Evolutionary conservation across 2,329 filamentous ascomycete species (phyloP).

Genomic region (Fusarium liriodendri): DNA sequence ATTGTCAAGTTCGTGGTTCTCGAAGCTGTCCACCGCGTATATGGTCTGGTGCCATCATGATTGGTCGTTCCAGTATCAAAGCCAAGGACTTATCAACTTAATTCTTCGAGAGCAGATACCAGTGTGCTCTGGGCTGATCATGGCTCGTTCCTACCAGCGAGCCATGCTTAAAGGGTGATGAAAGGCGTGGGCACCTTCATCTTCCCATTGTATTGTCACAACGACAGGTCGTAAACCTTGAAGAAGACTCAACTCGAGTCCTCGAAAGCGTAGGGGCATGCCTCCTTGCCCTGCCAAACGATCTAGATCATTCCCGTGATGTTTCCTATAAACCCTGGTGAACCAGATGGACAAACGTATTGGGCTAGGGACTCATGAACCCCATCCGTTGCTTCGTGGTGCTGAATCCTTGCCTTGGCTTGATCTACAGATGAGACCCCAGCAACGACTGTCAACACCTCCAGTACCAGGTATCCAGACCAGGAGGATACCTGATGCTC

Average conservation of each 20-base stretch:
- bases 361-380: not conserved
- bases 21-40: not conserved
- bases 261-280: not conserved
- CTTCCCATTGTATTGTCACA: not conserved
- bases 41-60: not conserved
- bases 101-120: not conserved
- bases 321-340: slow-evolving; percentile 5
- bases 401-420: not conserved
- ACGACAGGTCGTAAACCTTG: not conserved
- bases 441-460: not conserved
- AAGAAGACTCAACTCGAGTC: not conserved
- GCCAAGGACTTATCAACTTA: not conserved
- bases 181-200: not conserved
- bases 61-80: not conserved
- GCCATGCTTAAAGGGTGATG: not conserved
- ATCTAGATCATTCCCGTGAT: slow-evolving; percentile 11
- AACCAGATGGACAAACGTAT: not conserved
- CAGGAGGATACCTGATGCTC: not conserved
- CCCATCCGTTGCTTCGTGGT: not conserved
- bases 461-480: not conserved
- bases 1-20: not conserved
- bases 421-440: not conserved
- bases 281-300: slow-evolving; percentile 1
- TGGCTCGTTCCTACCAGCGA: not conserved
- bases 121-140: not conserved